Percentiles rank a stretch among this genome's conserved stretches.
Conservation (phyloP, 257 asterid species). For the Paraleonurus japonicus region DNA sequence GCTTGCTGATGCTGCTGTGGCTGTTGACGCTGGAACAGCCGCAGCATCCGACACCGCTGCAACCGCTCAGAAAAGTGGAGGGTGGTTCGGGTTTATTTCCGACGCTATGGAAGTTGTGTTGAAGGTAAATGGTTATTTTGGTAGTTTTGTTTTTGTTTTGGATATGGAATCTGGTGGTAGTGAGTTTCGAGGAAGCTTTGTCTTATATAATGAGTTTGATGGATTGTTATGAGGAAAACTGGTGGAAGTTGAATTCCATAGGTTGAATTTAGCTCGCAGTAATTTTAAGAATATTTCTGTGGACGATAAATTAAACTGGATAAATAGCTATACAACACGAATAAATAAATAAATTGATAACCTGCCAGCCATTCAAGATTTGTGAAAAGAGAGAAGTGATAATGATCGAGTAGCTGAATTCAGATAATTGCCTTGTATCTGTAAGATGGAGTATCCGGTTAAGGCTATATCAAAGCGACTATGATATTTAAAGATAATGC, state of each 20-base stretch:
- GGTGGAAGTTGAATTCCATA: constrained; percentile 12
- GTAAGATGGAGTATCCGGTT: neutral
- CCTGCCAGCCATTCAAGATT: neutral
- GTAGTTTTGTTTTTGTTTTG: neutral
- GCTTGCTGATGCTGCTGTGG: constrained; percentile 90
- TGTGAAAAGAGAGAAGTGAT: neutral
- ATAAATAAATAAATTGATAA: neutral
- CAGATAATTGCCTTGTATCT: neutral
- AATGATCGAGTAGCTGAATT: constrained; percentile 5
- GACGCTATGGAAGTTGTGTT: constrained; percentile 95
- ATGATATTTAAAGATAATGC: neutral
- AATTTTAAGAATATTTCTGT: neutral
- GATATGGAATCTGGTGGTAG: constrained; percentile 13
- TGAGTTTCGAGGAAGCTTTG: neutral
- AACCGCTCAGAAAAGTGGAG: constrained; percentile 64
- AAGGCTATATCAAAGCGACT: neutral
- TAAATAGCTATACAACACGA: neutral
- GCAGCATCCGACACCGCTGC: constrained; percentile 41
- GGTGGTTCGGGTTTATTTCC: constrained; percentile 96
- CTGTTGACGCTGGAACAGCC: constrained; percentile 49
- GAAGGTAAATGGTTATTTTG: constrained; percentile 48
- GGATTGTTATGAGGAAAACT: neutral
- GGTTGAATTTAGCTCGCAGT: neutral
- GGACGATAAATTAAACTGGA: neutral
- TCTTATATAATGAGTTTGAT: neutral